These are phyloP conservation scores for Pichia gijzeniarum DNA, from an alignment of 805 yeast species.

Conservation along the genomic window DNA sequence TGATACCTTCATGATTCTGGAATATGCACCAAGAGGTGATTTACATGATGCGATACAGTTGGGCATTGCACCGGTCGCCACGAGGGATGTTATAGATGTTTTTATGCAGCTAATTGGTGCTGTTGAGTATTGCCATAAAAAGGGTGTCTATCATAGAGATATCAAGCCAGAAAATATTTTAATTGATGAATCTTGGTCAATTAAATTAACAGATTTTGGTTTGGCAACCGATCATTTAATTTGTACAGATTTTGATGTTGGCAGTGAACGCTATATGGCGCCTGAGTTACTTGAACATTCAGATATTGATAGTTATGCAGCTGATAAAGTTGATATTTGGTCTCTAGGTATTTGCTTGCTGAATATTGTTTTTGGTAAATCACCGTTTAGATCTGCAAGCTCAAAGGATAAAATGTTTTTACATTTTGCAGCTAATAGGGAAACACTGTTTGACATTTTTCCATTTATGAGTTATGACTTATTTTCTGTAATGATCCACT, in stretches of 20 bases:
- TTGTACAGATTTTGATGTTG: slow-evolving; percentile 76
- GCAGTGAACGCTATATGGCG: slow-evolving; percentile 90
- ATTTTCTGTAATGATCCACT: slow-evolving; percentile 72
- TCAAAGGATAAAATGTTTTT: slow-evolving; percentile 71
- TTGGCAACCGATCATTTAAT: slow-evolving; percentile 45
- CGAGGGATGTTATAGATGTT: slow-evolving; percentile 50
- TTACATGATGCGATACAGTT: slow-evolving; percentile 70
- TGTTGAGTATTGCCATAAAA: slow-evolving; percentile 43
- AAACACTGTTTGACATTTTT: slow-evolving; percentile 85
- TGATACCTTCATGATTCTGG: slow-evolving; percentile 54
- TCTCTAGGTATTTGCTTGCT: slow-evolving; percentile 77
- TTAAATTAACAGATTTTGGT: slow-evolving; percentile 55
- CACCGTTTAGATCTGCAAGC: slow-evolving; percentile 79
- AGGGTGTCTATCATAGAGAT: slow-evolving; percentile 48
- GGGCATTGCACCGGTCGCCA: slow-evolving; percentile 54
- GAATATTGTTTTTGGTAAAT: slow-evolving; percentile 81
- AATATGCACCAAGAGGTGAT: slow-evolving; percentile 84
- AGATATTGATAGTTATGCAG: slow-evolving; percentile 56
- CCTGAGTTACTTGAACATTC: slow-evolving; percentile 74
- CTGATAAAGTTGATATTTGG: slow-evolving; percentile 84
- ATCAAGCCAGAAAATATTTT: slow-evolving; percentile 53
- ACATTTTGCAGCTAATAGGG: slow-evolving; percentile 82
- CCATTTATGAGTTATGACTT: slow-evolving; percentile 83
- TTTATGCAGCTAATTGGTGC: slow-evolving; percentile 45
- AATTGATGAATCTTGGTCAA: slow-evolving; percentile 49